These are phyloP conservation scores for Moricandia arvensis DNA, from an alignment of 345 rosid genomes.

Conservation along the genomic window DNA sequence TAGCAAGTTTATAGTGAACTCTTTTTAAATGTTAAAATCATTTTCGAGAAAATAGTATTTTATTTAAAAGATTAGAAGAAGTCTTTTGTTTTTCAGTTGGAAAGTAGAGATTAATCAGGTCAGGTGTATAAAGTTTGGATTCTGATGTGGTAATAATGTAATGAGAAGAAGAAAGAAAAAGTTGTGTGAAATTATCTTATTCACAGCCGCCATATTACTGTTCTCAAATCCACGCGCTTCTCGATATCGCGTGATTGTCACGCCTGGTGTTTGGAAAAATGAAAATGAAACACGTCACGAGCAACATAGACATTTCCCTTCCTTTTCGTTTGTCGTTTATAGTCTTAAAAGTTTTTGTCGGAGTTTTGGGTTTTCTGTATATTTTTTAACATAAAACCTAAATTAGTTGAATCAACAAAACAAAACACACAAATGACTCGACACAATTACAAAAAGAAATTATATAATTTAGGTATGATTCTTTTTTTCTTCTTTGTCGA, in stretches of 20 bases:
- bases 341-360: not conserved
- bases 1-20: not conserved
- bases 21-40: not conserved
- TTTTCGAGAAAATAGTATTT: not conserved
- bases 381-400: not conserved
- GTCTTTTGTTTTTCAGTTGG: not conserved
- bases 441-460: not conserved
- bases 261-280: not conserved
- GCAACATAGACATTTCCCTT: not conserved
- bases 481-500: not conserved
- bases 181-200: not conserved
- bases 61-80: not conserved
- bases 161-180: not conserved
- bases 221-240: slow-evolving; percentile 16
- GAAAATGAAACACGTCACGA: not conserved
- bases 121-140: not conserved
- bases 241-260: not conserved
- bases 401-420: not conserved
- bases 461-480: not conserved
- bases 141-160: not conserved
- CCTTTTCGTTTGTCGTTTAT: not conserved
- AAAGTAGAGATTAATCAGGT: not conserved
- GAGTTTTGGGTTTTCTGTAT: not conserved
- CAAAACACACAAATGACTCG: not conserved
- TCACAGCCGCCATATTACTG: slow-evolving; percentile 27